phyloP scores from a whole-genome alignment of 306 rosid genomes.

The Prunus mira region DNA sequence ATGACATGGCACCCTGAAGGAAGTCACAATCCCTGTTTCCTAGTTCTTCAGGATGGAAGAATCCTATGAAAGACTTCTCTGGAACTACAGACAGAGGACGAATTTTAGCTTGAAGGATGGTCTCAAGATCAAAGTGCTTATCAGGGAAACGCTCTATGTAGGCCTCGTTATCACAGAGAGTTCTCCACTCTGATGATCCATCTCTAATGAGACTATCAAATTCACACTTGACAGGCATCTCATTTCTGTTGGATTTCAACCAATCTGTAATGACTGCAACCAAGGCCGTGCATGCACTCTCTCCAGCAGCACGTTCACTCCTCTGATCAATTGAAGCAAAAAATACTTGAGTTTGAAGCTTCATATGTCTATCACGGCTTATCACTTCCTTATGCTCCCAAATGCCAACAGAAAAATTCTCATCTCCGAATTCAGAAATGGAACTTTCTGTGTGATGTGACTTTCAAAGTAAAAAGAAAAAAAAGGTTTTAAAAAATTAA shows the following conservation, averaged over 20 bases:
- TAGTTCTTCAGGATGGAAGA: constrained; percentile 34
- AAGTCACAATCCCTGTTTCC: constrained; percentile 27
- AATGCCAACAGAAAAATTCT: constrained; percentile 30
- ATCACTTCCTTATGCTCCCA: constrained; percentile 39
- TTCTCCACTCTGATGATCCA: constrained; percentile 43
- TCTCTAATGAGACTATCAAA: constrained; percentile 36
- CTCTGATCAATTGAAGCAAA: constrained; percentile 45
- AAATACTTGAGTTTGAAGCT: constrained; percentile 30
- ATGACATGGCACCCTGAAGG: constrained; percentile 37
- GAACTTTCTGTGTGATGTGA: constrained; percentile 17
- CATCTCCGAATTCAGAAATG: constrained; percentile 33
- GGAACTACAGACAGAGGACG: constrained; percentile 28
- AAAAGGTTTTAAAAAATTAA: background rate
- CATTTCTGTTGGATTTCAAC: constrained; percentile 32
- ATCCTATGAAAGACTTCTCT: constrained; percentile 36
- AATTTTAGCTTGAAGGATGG: constrained; percentile 26
- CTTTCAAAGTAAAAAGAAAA: background rate
- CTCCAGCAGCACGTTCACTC: constrained; percentile 40
- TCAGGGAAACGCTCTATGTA: constrained; percentile 32
- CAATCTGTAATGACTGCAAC: constrained; percentile 39
- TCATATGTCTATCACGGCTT: constrained; percentile 34
- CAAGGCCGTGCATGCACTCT: constrained; percentile 44
- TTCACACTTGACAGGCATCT: constrained; percentile 37
- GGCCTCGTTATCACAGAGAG: constrained; percentile 24
- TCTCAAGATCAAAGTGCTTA: constrained; percentile 44